These are phyloP conservation scores for Borovskyia barvae DNA, from an alignment of 208 protist species.

Conservation along the genomic window DNA sequence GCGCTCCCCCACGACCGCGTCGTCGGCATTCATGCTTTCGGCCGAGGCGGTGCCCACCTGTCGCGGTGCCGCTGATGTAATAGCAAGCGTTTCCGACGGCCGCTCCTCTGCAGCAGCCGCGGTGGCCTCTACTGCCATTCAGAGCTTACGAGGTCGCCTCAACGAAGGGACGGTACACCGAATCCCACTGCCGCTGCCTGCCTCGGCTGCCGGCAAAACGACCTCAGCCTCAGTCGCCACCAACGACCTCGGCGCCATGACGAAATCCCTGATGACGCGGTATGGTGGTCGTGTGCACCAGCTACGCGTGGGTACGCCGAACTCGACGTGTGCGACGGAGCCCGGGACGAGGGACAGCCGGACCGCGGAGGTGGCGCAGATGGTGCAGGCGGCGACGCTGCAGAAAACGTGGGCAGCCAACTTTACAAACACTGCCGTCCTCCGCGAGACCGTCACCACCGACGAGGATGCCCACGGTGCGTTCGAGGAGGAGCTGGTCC, in stretches of 20 bases:
- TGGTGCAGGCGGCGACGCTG: constrained; percentile 21
- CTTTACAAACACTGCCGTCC: constrained; percentile 29
- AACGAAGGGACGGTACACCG: constrained; percentile 42
- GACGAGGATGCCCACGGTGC: constrained; percentile 49
- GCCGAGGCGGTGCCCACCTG: too few species aligned
- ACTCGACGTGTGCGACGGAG: not conserved
- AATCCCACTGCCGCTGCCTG: not conserved
- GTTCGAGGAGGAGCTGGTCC: constrained; percentile 57
- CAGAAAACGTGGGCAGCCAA: constrained; percentile 27
- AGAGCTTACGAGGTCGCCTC: constrained; percentile 31
- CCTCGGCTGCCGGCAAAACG: not conserved
- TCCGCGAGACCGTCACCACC: constrained; percentile 59
- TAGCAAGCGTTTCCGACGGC: too few species aligned
- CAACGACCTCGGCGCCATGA: not conserved
- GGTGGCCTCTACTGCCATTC: not conserved
- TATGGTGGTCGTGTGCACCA: not conserved
- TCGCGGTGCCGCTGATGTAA: too few species aligned
- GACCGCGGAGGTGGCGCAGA: not conserved
- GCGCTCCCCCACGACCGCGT: too few species aligned
- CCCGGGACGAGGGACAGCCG: not conserved
- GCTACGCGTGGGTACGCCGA: not conserved
- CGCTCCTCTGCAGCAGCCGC: not conserved
- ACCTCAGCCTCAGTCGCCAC: not conserved
- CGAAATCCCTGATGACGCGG: not conserved
- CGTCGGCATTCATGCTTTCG: too few species aligned